Conservation (phyloP, 129 eudicot genomes). For the Tanacetum coccineum region DNA sequence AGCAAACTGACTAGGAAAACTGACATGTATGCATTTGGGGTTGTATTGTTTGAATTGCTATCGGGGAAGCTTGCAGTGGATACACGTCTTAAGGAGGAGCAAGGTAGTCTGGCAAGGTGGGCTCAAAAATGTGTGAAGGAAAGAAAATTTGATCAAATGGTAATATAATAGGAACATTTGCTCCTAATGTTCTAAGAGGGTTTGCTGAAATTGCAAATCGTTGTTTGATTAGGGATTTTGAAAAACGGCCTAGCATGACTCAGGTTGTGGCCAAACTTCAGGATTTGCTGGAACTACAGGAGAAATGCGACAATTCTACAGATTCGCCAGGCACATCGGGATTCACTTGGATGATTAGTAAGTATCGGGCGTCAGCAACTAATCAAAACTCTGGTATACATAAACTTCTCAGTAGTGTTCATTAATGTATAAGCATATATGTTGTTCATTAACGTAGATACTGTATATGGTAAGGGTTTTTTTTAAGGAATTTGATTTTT, state of each 20-base stretch:
- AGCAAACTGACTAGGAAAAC: slow-evolving; percentile 24
- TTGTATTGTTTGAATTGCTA: slow-evolving; percentile 25
- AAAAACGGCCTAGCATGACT: slow-evolving; percentile 26
- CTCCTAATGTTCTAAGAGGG: not conserved
- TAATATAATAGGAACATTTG: too few relatives aligned
- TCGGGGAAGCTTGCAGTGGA: slow-evolving; percentile 26
- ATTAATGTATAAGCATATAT: too few relatives aligned
- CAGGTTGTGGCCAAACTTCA: slow-evolving; percentile 29
- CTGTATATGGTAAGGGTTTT: too few relatives aligned
- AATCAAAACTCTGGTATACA: too few relatives aligned
- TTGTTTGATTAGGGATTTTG: slow-evolving; percentile 6
- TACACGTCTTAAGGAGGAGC: not conserved
- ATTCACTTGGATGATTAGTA: too few relatives aligned
- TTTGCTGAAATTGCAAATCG: slow-evolving; percentile 17
- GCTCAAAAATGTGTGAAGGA: slow-evolving; percentile 24
- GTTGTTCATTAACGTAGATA: too few relatives aligned
- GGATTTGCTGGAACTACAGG: slow-evolving; percentile 6
- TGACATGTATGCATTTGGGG: slow-evolving; percentile 30
- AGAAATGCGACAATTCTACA: not conserved
- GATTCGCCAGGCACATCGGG: not conserved
- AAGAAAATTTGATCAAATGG: slow-evolving; percentile 4
- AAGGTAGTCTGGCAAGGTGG: slow-evolving; percentile 28
- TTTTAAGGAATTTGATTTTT: too few relatives aligned
- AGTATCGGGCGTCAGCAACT: too few relatives aligned
- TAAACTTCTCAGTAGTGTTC: too few relatives aligned